Evolutionary conservation across 331 rosid species (phyloP).

Genomic region (Stylosanthes scabra): DNA sequence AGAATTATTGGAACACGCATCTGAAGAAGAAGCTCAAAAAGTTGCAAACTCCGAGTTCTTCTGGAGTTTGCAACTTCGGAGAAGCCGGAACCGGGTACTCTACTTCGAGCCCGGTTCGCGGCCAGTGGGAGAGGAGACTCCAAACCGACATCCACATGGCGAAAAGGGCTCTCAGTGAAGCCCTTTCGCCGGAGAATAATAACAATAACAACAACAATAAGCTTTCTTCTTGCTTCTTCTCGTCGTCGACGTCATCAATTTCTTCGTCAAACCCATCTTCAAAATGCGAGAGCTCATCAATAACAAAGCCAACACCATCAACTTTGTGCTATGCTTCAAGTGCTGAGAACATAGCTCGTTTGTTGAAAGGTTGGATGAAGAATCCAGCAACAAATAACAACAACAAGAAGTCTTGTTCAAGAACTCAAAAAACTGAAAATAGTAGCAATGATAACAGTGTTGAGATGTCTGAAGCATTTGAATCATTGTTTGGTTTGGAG

Average conservation of each 20-base stretch:
- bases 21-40: slow-evolving; percentile 80
- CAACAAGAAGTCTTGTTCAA: background rate
- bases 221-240: too few relatives aligned
- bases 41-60: slow-evolving; percentile 39
- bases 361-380: slow-evolving; percentile 74
- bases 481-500: slow-evolving; percentile 68
- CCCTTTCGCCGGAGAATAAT: slow-evolving; percentile 64
- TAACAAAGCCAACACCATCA: slow-evolving; percentile 30
- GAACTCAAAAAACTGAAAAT: slow-evolving; percentile 40
- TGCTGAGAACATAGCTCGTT: slow-evolving; percentile 76
- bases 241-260: background rate
- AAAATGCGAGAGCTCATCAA: background rate
- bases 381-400: slow-evolving; percentile 45
- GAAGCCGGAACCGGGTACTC: slow-evolving; percentile 38
- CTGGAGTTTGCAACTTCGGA: slow-evolving; percentile 34
- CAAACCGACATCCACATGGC: slow-evolving; percentile 83
- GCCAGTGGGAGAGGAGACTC: slow-evolving; percentile 88
- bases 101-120: slow-evolving; percentile 54
- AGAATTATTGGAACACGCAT: slow-evolving; percentile 50
- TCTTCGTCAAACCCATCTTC: slow-evolving; percentile 40
- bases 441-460: slow-evolving; percentile 16
- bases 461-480: slow-evolving; percentile 54
- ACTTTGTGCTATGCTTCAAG: slow-evolving; percentile 70
- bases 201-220: too few relatives aligned
- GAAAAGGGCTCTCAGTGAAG: slow-evolving; percentile 72